phyloP scores from a whole-genome alignment of 805 yeast genomes.

The Kazachstania psychrophila region DNA sequence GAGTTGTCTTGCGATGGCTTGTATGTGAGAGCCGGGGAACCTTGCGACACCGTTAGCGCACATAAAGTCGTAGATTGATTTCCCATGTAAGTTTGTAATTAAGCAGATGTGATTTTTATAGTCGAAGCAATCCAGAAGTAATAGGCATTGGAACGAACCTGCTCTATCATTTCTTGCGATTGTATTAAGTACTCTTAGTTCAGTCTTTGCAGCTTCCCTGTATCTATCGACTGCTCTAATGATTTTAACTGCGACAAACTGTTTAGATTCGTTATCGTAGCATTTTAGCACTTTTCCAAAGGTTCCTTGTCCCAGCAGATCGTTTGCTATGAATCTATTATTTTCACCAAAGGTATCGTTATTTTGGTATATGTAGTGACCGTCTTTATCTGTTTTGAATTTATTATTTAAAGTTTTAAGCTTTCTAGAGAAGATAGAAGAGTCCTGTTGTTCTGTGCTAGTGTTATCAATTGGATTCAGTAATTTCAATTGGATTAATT shows the following conservation, averaged over 20 bases:
- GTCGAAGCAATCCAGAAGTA: conserved; percentile 82
- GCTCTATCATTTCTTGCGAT: conserved; percentile 36
- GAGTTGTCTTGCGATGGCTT: conserved; percentile 77
- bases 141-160: conserved; percentile 63
- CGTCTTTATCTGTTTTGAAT: conserved; percentile 47
- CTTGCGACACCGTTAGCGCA: conserved; percentile 74
- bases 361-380: conserved; percentile 57
- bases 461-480: conserved; percentile 2
- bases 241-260: conserved; percentile 80
- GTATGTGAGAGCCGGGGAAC: conserved; percentile 92
- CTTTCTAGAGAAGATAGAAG: neutral
- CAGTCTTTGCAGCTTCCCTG: conserved; percentile 91
- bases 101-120: conserved; percentile 89
- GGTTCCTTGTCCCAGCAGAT: conserved; percentile 87
- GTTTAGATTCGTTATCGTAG: conserved; percentile 39
- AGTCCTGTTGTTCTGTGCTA: neutral
- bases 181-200: conserved; percentile 57
- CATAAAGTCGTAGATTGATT: conserved; percentile 82
- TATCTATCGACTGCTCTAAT: conserved; percentile 89
- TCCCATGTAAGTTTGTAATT: conserved; percentile 79
- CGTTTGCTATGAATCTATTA: conserved; percentile 53
- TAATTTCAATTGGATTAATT: conserved; percentile 17
- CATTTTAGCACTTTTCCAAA: conserved; percentile 98
- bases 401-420: conserved; percentile 1
- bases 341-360: conserved; percentile 57